Evolutionary conservation across 140 eudicot genomes (phyloP).

Genomic region (Cichorium intybus): DNA sequence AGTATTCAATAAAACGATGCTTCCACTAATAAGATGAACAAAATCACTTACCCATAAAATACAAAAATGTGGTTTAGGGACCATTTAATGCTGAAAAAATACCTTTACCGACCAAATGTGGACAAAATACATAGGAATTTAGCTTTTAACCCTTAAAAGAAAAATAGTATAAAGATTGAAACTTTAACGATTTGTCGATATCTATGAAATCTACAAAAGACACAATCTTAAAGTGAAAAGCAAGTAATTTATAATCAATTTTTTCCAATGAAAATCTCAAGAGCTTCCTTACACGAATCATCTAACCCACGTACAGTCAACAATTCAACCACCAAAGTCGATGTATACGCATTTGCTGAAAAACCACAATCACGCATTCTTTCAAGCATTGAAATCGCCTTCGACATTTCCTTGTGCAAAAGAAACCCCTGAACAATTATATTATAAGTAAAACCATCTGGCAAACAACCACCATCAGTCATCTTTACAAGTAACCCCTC

Average conservation of each 20-base stretch:
- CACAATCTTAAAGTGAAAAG: no score
- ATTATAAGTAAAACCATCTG: background rate
- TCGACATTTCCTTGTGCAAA: background rate
- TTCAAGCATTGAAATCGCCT: conserved; percentile 5
- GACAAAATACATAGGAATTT: no score
- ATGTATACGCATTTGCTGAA: conserved; percentile 9
- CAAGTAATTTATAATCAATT: background rate
- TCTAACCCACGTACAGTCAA: background rate
- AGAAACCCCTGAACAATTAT: conserved; percentile 10
- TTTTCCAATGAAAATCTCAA: background rate
- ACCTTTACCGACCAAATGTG: no score
- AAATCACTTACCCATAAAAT: no score
- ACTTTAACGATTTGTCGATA: no score
- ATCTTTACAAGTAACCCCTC: conserved; percentile 4
- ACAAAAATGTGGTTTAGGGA: no score
- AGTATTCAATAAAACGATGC: no score
- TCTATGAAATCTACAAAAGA: no score
- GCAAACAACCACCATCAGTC: conserved; percentile 8
- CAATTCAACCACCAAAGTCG: background rate
- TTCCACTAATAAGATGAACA: no score
- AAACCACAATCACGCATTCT: conserved; percentile 6
- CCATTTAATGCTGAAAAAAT: no score
- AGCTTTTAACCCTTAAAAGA: no score
- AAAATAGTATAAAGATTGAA: no score
- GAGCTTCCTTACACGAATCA: conserved; percentile 7